Base-by-base conservation (phyloP, 2,329 filamentous ascomycete genomes). In the Xenosphaeropsis pyriputrescens region DNA sequence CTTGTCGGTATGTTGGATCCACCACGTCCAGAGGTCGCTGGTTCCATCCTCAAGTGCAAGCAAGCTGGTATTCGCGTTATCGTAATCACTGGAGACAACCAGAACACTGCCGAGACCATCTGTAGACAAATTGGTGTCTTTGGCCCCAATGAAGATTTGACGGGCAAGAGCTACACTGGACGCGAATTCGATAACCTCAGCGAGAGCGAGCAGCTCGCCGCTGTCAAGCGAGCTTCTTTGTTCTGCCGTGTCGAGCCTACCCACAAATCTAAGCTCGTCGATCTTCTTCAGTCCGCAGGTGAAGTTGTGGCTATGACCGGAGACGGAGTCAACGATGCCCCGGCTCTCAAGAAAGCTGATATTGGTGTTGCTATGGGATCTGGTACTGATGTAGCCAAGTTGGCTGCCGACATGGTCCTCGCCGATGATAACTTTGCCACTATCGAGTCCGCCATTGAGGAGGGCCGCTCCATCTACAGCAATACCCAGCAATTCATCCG, bases 401-500 rank as follows among this genome's bases (percentile, higher is more conserved):
- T 98, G 47, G 91, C 91, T 19, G 85, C 93, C 41, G 91, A 98
- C 58, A 98, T 98, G 91, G 89, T 98, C 37, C 79, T 98, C 37
- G 85, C 88, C 18, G 93, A 98, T 62, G 86, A 95, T 64, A 98
- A 98, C 68, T 98, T 98, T 59, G 91, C 91, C 44, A 98, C 91
- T 3, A 98, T 98, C 49, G 85, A 94, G 58, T 70, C 85, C 39
- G 91, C 91, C 36, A 88, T 98, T 45, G 91, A 98, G 58, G 91
- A 98, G 63, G 91, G 91, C 38, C 82, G 91, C 45, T 88, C 88
- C 45, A 98, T 98, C 63, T 98, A 95, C 73, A 96, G 91, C 78
- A 98, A 98, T 70, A 98, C 91, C 5, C 91, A 98, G 58, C 91
- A 98, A 59, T 98, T 98, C 62, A 98, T 98, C 62, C 85, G 93